Percentiles rank a stretch among this genome's conserved stretches.
Evolutionary conservation across 352 stramenopile species (phyloP).

Genomic region (Phytophthora gonapodyides): DNA sequence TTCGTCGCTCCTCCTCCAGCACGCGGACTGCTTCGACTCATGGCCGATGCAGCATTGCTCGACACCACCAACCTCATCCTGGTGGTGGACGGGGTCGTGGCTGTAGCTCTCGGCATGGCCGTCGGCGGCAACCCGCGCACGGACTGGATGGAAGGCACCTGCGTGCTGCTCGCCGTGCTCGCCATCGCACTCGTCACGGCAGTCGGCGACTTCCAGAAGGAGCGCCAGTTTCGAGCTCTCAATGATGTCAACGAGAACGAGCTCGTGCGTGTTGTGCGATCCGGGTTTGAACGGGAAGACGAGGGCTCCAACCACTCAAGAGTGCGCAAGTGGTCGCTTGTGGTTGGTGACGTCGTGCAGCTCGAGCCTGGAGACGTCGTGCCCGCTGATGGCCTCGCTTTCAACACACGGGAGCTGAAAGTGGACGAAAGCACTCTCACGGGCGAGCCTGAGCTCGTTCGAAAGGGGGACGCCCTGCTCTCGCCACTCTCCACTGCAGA

Average conservation of each 20-base stretch:
- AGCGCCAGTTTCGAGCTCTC: constrained; percentile 84
- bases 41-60: constrained; percentile 59
- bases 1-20: constrained; percentile 32
- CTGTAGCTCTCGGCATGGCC: constrained; percentile 37
- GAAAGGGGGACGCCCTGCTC: constrained; percentile 39
- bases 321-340: constrained; percentile 68
- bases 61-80: constrained; percentile 53
- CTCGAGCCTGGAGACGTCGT: constrained; percentile 81
- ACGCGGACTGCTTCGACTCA: constrained; percentile 40
- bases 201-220: constrained; percentile 89
- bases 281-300: constrained; percentile 6
- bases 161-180: constrained; percentile 84
- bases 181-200: constrained; percentile 90
- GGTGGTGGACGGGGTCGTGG: constrained; percentile 40
- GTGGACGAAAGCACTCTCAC: constrained; percentile 90
- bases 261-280: constrained; percentile 65
- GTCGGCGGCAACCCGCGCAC: constrained; percentile 33
- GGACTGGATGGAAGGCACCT: constrained; percentile 71
- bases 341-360: constrained; percentile 88
- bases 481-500: too few species aligned
- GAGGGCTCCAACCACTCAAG: constrained; percentile 28
- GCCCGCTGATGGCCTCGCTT: constrained; percentile 81
- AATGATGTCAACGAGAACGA: constrained; percentile 77
- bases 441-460: constrained; percentile 83
- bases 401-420: constrained; percentile 77